These are phyloP conservation scores for Lathyrus tuberosus DNA, from an alignment of 306 rosid genomes.

Conservation along the genomic window DNA sequence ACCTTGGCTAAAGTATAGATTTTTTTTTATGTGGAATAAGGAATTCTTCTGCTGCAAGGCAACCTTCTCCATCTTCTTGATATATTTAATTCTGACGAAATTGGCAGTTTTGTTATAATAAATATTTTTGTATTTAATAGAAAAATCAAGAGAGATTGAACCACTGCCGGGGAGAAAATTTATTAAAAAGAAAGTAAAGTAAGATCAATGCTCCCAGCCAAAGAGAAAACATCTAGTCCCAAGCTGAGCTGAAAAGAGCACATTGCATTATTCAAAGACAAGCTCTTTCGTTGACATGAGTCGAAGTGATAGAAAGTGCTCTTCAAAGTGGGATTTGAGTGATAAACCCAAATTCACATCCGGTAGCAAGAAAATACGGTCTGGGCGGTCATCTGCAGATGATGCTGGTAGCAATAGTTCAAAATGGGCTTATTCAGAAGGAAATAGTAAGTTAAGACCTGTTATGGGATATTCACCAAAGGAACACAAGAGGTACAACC, in stretches of 20 bases:
- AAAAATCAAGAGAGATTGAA: neutral
- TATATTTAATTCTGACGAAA: neutral
- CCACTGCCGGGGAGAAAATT: neutral
- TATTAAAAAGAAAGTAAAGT: neutral
- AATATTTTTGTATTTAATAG: slow-evolving; percentile 13
- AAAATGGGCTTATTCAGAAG: slow-evolving; percentile 62
- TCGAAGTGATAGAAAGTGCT: slow-evolving; percentile 73
- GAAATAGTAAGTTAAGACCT: slow-evolving; percentile 57
- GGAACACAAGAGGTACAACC: too few relatives aligned
- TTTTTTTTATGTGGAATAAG: slow-evolving; percentile 16
- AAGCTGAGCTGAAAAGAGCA: too few relatives aligned
- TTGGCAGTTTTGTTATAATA: slow-evolving; percentile 4
- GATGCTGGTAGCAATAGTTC: slow-evolving; percentile 61
- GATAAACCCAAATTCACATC: slow-evolving; percentile 65
- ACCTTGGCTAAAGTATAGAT: slow-evolving; percentile 15
- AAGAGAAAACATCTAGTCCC: slow-evolving; percentile 3
- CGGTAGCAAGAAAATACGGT: slow-evolving; percentile 56
- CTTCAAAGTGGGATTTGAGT: slow-evolving; percentile 90
- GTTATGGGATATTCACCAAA: slow-evolving; percentile 49
- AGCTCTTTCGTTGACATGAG: slow-evolving; percentile 66
- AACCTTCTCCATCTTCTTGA: neutral
- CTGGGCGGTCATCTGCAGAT: slow-evolving; percentile 65
- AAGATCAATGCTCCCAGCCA: neutral
- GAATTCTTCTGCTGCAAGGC: slow-evolving; percentile 1
- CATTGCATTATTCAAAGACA: slow-evolving; percentile 39